Percentiles rank a stretch among this genome's conserved stretches.
phyloP scores from a whole-genome alignment of 306 rosid species.

The Citrullus mucosospermus region DNA sequence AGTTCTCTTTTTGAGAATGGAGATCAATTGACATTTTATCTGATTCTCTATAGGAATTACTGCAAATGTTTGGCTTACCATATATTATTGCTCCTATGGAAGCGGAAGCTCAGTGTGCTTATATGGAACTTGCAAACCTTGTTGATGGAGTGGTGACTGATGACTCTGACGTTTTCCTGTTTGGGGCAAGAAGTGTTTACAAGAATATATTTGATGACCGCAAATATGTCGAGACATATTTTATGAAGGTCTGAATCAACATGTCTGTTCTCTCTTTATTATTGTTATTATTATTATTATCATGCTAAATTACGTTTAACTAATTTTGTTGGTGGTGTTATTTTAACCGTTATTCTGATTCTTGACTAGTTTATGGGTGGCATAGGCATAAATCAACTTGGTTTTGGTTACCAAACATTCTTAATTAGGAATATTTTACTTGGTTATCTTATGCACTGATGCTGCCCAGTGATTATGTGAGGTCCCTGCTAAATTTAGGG shows the following conservation, averaged over 20 bases:
- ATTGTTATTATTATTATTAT: background rate
- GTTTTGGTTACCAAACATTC: background rate
- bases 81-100: constrained; percentile 97
- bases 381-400: background rate
- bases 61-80: constrained; percentile 96
- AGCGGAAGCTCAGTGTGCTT: constrained; percentile 98
- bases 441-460: background rate
- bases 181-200: constrained; percentile 88
- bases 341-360: background rate
- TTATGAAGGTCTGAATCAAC: constrained; percentile 58
- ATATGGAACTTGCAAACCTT: constrained; percentile 64
- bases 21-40: constrained; percentile 14
- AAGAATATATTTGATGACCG: constrained; percentile 97
- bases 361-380: background rate
- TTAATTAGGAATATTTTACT: background rate
- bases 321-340: background rate
- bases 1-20: background rate
- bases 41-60: constrained; percentile 48
- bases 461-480: background rate
- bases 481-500: background rate
- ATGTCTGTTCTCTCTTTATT: background rate
- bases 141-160: constrained; percentile 99
- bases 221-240: constrained; percentile 91
- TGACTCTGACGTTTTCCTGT: constrained; percentile 84
- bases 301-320: background rate